Conservation (phyloP, 2,329 filamentous ascomycete genomes). For the Seiridium cupressi region DNA sequence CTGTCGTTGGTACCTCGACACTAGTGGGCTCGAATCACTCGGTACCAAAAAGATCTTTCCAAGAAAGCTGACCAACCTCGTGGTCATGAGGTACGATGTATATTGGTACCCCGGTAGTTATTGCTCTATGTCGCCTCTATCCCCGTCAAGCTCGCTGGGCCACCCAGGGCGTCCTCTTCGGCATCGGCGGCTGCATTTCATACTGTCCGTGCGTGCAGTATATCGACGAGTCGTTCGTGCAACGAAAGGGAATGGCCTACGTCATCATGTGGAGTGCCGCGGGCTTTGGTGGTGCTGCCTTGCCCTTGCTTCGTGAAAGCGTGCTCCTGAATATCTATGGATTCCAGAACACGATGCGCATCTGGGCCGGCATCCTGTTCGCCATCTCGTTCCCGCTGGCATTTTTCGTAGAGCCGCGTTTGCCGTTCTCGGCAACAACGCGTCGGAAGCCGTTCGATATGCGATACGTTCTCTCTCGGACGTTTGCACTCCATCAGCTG, state of each 20-base stretch:
- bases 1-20: constrained; percentile 2
- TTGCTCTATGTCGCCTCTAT: neutral
- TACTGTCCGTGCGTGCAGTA: neutral
- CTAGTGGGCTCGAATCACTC: neutral
- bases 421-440: neutral
- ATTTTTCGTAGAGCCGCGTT: neutral
- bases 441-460: neutral
- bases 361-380: neutral
- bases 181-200: neutral
- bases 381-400: neutral
- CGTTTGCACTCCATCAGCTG: constrained; percentile 40
- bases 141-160: neutral
- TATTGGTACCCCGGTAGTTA: neutral
- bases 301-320: neutral
- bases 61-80: no score
- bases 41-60: no score
- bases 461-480: constrained; percentile 46
- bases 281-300: neutral
- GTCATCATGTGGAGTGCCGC: constrained; percentile 3
- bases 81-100: neutral
- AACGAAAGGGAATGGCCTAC: neutral
- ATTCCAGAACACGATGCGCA: neutral
- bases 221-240: constrained; percentile 3
- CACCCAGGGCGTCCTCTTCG: neutral
- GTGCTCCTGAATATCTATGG: neutral